A percentile compares a stretch with the other conserved stretches of the same genome.
These are phyloP conservation scores for Hypoxylon sp. DNA, from an alignment of 2,329 filamentous ascomycete genomes.

Conservation along the genomic window DNA sequence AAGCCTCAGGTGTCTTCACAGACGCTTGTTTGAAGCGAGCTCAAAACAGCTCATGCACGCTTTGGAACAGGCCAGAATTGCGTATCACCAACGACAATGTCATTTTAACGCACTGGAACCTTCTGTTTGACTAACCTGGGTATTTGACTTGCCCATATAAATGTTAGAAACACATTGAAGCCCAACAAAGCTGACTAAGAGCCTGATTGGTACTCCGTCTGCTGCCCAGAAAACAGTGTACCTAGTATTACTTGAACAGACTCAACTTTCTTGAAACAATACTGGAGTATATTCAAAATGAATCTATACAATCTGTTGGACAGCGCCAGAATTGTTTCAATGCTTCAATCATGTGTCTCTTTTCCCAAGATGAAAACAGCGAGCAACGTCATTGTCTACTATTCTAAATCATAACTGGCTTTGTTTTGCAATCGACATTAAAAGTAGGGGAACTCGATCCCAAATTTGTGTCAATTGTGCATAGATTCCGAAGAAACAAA, in stretches of 20 bases:
- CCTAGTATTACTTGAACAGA: too few species aligned
- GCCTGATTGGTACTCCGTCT: not conserved
- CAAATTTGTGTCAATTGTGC: not conserved
- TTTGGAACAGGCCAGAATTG: not conserved
- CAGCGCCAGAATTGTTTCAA: not conserved
- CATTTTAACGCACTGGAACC: not conserved
- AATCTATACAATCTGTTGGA: not conserved
- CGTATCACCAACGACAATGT: not conserved
- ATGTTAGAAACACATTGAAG: not conserved
- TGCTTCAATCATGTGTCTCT: not conserved
- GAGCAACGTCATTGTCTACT: constrained; percentile 8
- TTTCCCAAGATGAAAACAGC: constrained; percentile 27
- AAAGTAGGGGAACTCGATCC: constrained; percentile 14
- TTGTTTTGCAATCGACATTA: constrained; percentile 19
- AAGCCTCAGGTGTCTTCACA: too few species aligned
- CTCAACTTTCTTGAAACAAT: not conserved
- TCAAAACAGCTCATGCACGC: not conserved
- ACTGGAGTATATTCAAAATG: not conserved
- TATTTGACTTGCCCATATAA: not conserved
- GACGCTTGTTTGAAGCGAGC: too few species aligned
- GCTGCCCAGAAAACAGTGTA: not conserved
- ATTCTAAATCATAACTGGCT: not conserved
- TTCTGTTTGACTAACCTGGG: not conserved
- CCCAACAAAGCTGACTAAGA: not conserved
- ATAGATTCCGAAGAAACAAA: constrained; percentile 22